phyloP scores from a whole-genome alignment of 2,329 filamentous ascomycete species.

The Botrytis deweyae region DNA sequence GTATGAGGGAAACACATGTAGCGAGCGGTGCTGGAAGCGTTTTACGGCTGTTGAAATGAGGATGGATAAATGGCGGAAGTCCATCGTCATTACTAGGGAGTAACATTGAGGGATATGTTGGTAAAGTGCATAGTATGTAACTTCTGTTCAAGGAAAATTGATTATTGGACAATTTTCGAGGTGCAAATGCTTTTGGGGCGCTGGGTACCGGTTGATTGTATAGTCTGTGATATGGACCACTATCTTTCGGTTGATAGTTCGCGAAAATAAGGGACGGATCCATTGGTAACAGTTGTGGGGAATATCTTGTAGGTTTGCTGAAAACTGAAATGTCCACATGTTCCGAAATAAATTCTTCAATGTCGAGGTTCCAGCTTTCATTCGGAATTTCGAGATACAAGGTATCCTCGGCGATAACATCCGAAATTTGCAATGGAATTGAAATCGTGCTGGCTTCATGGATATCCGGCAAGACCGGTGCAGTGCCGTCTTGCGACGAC shows the following conservation, averaged over 20 bases:
- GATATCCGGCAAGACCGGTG: not conserved
- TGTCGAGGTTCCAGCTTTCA: not conserved
- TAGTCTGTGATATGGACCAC: not conserved
- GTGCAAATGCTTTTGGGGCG: slow-evolving; percentile 22
- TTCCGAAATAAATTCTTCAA: not conserved
- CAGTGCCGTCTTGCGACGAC: not conserved
- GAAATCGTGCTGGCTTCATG: not conserved
- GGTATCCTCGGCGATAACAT: too few species aligned
- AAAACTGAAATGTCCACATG: not conserved
- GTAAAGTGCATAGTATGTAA: slow-evolving; percentile 25
- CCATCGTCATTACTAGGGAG: slow-evolving; percentile 7
- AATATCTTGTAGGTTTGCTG: not conserved
- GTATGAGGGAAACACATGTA: slow-evolving; percentile 24
- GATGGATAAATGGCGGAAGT: slow-evolving; percentile 30
- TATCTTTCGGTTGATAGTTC: not conserved
- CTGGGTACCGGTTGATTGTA: slow-evolving; percentile 5
- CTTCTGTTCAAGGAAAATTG: slow-evolving; percentile 25
- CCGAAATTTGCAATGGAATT: not conserved
- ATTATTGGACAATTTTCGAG: slow-evolving; percentile 5
- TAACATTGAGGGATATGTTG: slow-evolving; percentile 30
- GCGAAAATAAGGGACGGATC: too few species aligned
- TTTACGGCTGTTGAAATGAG: not conserved
- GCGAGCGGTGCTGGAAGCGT: slow-evolving; percentile 21
- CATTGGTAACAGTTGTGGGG: not conserved
- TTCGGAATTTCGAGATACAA: not conserved